These are phyloP conservation scores for Smallanthus sonchifolius DNA, from an alignment of 129 eudicot species.

Conservation along the genomic window DNA sequence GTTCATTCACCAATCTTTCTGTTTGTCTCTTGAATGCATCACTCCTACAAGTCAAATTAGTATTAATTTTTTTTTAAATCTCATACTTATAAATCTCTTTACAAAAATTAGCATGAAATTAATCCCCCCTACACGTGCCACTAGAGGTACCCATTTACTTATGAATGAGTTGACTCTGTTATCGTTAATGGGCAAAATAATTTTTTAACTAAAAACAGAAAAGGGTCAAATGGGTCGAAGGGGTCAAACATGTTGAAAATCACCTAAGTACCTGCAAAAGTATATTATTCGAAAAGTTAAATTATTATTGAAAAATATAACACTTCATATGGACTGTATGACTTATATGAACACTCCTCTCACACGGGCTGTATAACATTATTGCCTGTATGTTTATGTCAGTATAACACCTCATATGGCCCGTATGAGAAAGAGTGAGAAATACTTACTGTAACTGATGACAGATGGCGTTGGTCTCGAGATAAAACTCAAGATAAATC, in stretches of 20 bases:
- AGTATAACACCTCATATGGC: no score
- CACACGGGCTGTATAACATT: no score
- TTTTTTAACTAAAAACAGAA: background rate
- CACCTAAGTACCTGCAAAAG: background rate
- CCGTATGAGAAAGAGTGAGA: background rate
- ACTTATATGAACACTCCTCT: no score
- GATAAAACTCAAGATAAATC: constrained; percentile 63
- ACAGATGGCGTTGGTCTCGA: constrained; percentile 65
- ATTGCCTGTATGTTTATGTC: no score
- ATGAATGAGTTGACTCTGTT: background rate
- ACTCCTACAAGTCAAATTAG: constrained; percentile 36
- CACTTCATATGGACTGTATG: no score
- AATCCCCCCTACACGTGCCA: no score
- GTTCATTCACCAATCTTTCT: constrained; percentile 71
- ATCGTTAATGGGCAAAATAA: background rate
- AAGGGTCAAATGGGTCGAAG: background rate
- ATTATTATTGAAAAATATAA: background rate
- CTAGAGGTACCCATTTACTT: background rate
- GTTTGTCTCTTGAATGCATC: constrained; percentile 70
- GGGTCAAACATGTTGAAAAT: background rate
- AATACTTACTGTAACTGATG: constrained; percentile 76
- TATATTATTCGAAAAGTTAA: background rate
- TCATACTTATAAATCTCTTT: background rate
- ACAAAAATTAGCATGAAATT: background rate
- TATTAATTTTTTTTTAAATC: background rate